Percentiles rank a stretch among this genome's conserved stretches.
These are phyloP conservation scores for Phlebiopsis gigantea DNA, from an alignment of 768 basidiomycete species.

Conservation along the genomic window DNA sequence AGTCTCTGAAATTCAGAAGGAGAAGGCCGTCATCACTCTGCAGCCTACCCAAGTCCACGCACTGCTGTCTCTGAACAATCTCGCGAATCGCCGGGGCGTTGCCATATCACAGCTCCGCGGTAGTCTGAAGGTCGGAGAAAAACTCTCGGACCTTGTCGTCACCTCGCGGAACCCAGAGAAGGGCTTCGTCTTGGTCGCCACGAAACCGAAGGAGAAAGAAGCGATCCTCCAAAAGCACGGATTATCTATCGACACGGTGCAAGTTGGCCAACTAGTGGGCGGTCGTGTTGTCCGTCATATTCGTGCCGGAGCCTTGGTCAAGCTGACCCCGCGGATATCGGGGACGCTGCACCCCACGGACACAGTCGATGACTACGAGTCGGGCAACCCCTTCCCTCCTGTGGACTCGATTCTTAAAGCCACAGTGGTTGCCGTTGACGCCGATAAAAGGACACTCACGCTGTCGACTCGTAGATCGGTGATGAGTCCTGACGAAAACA, in stretches of 20 bases:
- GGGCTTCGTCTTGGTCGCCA: conserved; percentile 80
- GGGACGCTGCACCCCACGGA: conserved; percentile 84
- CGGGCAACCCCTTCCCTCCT: conserved; percentile 48
- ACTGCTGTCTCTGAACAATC: conserved; percentile 79
- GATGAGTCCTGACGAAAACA: conserved; percentile 45
- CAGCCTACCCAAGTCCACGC: conserved; percentile 67
- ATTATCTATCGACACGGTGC: conserved; percentile 61
- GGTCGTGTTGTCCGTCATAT: conserved; percentile 77
- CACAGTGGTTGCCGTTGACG: conserved; percentile 64
- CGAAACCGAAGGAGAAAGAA: conserved; percentile 54
- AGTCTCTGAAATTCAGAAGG: conserved; percentile 79
- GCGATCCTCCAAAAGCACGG: conserved; percentile 41
- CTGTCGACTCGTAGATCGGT: conserved; percentile 79
- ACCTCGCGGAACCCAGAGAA: conserved; percentile 85
- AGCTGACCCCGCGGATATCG: conserved; percentile 63
- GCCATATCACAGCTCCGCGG: conserved; percentile 60
- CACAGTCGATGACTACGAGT: conserved; percentile 71
- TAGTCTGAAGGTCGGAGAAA: conserved; percentile 61
- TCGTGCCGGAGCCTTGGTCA: conserved; percentile 70
- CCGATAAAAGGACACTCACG: conserved; percentile 59
- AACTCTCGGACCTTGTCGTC: conserved; percentile 75
- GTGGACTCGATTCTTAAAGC: conserved; percentile 67
- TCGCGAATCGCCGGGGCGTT: conserved; percentile 75
- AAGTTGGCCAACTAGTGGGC: conserved; percentile 59
- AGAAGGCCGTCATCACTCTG: conserved; percentile 73